Conservation (phyloP, 345 rosid genomes). For the Dipteronia sinensis region DNA sequence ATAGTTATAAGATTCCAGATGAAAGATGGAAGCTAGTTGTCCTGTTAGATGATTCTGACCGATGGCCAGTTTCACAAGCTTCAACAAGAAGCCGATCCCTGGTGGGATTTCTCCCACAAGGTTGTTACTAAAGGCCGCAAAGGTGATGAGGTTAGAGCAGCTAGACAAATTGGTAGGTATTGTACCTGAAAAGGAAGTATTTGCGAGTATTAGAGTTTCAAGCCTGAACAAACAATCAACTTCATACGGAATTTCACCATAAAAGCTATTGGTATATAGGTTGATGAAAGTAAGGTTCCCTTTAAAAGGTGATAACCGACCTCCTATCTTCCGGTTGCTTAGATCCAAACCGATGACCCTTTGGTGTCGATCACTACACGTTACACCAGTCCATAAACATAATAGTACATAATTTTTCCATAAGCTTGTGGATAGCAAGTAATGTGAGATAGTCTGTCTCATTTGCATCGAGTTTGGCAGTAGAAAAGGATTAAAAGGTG, state of each 20-base stretch:
- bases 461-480: background rate
- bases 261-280: background rate
- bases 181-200: conserved; percentile 10
- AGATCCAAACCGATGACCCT: background rate
- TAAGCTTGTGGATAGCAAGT: background rate
- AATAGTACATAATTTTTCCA: no score
- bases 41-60: conserved; percentile 7
- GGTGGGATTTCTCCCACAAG: no score
- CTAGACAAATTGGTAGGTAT: no score
- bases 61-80: background rate
- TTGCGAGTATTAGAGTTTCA: background rate
- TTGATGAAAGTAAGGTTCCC: background rate
- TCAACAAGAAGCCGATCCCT: background rate
- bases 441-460: background rate
- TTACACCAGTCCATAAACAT: background rate
- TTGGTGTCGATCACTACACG: background rate
- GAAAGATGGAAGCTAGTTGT: conserved; percentile 17
- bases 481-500: background rate
- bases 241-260: conserved; percentile 9
- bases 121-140: no score
- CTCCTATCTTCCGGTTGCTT: background rate
- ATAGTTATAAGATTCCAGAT: conserved; percentile 23
- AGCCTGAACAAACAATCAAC: conserved; percentile 18
- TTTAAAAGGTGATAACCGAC: background rate
- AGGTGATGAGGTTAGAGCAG: no score